phyloP scores from a whole-genome alignment of 1,284 basidiomycete species.

The Malassezia japonica region DNA sequence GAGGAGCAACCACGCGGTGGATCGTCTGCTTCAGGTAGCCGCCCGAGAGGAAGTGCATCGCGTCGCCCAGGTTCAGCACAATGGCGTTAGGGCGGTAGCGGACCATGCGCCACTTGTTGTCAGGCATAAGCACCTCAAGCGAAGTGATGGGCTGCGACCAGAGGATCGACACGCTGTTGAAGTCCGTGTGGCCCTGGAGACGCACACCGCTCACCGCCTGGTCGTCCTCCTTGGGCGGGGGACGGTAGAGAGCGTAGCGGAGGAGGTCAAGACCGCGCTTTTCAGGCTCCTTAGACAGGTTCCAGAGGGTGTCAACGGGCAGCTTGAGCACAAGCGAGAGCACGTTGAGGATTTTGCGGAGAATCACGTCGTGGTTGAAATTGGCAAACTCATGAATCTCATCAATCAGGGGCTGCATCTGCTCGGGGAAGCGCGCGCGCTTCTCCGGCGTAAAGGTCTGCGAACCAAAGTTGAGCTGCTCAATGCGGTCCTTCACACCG shows the following conservation, averaged over 20 bases:
- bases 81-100: conserved; percentile 47
- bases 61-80: conserved; percentile 45
- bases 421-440: conserved; percentile 25
- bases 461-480: conserved; percentile 51
- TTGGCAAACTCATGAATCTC: conserved; percentile 50
- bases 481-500: conserved; percentile 49
- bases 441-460: conserved; percentile 33
- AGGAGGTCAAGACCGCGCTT: conserved; percentile 50
- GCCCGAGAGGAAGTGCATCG: conserved; percentile 41
- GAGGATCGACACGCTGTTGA: conserved; percentile 50
- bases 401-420: conserved; percentile 31
- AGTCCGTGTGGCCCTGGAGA: conserved; percentile 52
- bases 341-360: conserved; percentile 50
- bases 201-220: conserved; percentile 48
- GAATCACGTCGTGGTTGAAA: conserved; percentile 48
- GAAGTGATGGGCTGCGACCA: conserved; percentile 51
- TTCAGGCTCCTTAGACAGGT: conserved; percentile 49
- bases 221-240: conserved; percentile 44
- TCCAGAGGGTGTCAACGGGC: conserved; percentile 50
- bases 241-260: conserved; percentile 51
- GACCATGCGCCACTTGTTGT: conserved; percentile 50
- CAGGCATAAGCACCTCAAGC: conserved; percentile 50
- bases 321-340: conserved; percentile 50
- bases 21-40: conserved; percentile 49
- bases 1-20: conserved; percentile 50